phyloP scores from a whole-genome alignment of 1,284 basidiomycete species.

The Schizophyllum commune region DNA sequence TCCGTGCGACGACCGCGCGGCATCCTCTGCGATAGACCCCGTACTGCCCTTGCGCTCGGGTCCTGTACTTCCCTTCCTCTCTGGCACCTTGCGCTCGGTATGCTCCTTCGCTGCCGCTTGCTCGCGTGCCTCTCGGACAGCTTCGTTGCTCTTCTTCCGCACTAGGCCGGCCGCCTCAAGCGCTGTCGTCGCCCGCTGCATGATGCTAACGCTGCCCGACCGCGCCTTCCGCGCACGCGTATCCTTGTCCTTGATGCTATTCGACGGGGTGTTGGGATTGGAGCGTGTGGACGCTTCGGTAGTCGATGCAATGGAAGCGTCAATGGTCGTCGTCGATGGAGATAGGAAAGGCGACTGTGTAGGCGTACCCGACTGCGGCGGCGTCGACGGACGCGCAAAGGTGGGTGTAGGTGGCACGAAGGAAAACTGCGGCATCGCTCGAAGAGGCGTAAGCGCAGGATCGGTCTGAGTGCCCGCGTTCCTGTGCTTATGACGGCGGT shows the following conservation, averaged over 20 bases:
- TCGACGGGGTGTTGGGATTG: constrained; percentile 57
- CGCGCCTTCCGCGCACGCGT: constrained; percentile 58
- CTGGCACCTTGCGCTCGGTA: constrained; percentile 31
- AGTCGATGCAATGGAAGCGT: constrained; percentile 18
- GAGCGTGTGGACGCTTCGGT: constrained; percentile 35
- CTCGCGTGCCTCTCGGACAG: constrained; percentile 36
- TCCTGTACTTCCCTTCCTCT: constrained; percentile 29
- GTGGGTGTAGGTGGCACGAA: constrained; percentile 73
- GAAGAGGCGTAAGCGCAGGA: constrained; percentile 11
- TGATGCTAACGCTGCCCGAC: constrained; percentile 84
- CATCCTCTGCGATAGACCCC: constrained; percentile 30
- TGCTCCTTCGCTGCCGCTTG: constrained; percentile 31
- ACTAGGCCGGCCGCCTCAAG: constrained; percentile 75
- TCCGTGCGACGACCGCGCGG: constrained; percentile 55
- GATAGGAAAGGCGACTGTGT: constrained; percentile 50
- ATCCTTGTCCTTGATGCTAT: constrained; percentile 44
- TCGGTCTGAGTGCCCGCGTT: constrained; percentile 33
- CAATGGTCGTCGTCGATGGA: constrained; percentile 49
- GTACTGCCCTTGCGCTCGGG: constrained; percentile 33
- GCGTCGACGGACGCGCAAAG: constrained; percentile 27
- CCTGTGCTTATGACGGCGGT: neutral
- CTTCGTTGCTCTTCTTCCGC: constrained; percentile 72
- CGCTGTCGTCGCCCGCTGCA: constrained; percentile 89
- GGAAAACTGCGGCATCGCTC: constrained; percentile 49
- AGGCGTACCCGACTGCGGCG: constrained; percentile 40